Percentiles rank a stretch among this genome's conserved stretches.
Conservation (phyloP, 768 basidiomycete species). For the Boletellus emodensis region DNA sequence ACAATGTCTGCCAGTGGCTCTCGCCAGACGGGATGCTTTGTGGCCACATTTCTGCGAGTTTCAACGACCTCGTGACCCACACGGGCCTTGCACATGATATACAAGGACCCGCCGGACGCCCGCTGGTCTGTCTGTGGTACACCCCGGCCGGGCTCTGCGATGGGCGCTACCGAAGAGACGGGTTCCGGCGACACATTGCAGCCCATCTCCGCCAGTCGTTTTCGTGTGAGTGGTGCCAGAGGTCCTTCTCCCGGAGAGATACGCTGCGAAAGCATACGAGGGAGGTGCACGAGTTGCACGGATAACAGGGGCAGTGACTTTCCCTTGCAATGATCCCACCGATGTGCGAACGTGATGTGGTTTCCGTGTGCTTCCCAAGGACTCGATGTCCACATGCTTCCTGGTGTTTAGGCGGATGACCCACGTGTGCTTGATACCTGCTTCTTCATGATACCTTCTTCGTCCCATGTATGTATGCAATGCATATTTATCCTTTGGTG, state of each 20-base stretch:
- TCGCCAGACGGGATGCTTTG: not conserved
- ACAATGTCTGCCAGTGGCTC: not conserved
- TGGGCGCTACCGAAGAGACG: not conserved
- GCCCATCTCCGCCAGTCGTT: not conserved
- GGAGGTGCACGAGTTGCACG: not conserved
- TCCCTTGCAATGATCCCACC: too few species aligned
- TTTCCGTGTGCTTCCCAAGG: too few species aligned
- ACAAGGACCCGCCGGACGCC: not conserved
- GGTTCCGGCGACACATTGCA: slow-evolving; percentile 4
- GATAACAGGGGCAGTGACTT: too few species aligned
- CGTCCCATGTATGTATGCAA: too few species aligned
- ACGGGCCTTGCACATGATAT: not conserved
- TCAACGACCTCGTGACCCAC: slow-evolving; percentile 8
- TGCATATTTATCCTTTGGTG: too few species aligned
- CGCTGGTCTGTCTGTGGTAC: slow-evolving; percentile 6
- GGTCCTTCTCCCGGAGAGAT: slow-evolving; percentile 3
- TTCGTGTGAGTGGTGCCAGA: not conserved
- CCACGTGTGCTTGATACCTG: too few species aligned
- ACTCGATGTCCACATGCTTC: too few species aligned
- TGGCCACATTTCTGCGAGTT: not conserved
- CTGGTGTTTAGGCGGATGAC: too few species aligned
- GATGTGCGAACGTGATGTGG: too few species aligned
- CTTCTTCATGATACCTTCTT: too few species aligned
- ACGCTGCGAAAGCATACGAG: not conserved
- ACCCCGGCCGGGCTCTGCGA: not conserved